A percentile compares a stretch with the other conserved stretches of the same genome.
Evolutionary conservation across 1,284 basidiomycete species (phyloP).

Genomic region (Cerioporus squamosus): DNA sequence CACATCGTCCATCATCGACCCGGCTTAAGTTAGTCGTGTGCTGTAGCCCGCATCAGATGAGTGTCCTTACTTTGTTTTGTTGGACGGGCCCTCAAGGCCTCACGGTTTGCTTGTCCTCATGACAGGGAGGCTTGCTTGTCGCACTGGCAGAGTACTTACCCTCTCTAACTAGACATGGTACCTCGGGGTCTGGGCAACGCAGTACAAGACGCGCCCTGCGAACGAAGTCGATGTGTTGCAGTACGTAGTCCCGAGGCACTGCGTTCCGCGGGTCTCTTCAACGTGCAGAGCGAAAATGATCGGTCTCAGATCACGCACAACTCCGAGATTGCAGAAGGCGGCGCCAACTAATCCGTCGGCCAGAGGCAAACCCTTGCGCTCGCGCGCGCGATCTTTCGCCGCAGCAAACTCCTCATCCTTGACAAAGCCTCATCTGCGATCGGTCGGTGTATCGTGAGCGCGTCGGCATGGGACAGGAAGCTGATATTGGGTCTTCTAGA

Average conservation of each 20-base stretch:
- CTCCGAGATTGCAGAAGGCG: conserved; percentile 57
- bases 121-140: too few species aligned
- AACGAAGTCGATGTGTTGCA: conserved; percentile 55
- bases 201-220: too few species aligned
- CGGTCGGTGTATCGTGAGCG: conserved; percentile 17
- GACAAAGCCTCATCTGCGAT: conserved; percentile 43
- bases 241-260: conserved; percentile 48
- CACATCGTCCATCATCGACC: not conserved
- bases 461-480: too few species aligned
- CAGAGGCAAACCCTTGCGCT: conserved; percentile 66
- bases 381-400: conserved; percentile 61
- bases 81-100: too few species aligned
- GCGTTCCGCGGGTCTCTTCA: conserved; percentile 58
- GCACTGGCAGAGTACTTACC: too few species aligned
- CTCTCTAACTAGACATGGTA: too few species aligned
- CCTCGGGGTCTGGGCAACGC: too few species aligned
- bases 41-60: too few species aligned
- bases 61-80: too few species aligned
- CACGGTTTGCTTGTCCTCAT: too few species aligned
- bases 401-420: conserved; percentile 64
- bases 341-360: conserved; percentile 64
- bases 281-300: conserved; percentile 52
- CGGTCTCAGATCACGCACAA: conserved; percentile 61
- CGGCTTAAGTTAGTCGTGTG: too few species aligned
- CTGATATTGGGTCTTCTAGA: conserved; percentile 34